Conservation (phyloP, 441 rosid species). For the Pelargonium myrrhifolium region DNA sequence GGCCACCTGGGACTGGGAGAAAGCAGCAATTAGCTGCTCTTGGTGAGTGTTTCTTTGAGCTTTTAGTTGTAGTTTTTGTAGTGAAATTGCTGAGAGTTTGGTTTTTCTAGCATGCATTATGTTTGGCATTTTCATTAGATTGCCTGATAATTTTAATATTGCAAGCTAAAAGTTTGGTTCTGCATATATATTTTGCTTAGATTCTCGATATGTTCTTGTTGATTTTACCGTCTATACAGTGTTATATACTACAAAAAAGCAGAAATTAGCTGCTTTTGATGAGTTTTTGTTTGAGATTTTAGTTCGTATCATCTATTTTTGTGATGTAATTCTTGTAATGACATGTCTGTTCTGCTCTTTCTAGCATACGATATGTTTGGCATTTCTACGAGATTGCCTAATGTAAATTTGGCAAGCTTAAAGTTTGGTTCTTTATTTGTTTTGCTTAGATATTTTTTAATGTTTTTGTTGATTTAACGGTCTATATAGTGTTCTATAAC, state of each 20-base stretch:
- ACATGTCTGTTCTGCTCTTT: too few species aligned
- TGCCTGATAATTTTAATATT: neutral
- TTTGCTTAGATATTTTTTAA: neutral
- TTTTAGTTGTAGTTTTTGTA: constrained; percentile 1
- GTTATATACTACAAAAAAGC: neutral
- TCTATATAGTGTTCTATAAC: neutral
- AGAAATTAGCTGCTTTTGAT: too few species aligned
- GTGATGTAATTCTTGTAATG: too few species aligned
- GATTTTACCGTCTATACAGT: neutral
- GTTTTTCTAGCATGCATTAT: neutral
- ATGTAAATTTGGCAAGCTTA: neutral
- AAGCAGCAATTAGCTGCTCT: constrained; percentile 83
- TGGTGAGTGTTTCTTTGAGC: constrained; percentile 42
- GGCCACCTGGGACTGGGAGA: constrained; percentile 97
- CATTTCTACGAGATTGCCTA: too few species aligned
- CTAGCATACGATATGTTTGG: too few species aligned
- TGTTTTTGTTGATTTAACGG: neutral
- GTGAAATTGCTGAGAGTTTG: neutral
- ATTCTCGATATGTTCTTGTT: neutral
- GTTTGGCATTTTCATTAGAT: neutral
- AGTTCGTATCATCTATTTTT: too few species aligned
- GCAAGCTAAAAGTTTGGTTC: neutral
- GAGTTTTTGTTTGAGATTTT: too few species aligned
- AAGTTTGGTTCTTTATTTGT: neutral
- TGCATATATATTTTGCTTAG: neutral